Percentiles rank a stretch among this genome's conserved stretches.
These are phyloP conservation scores for Cicer judaicum DNA, from an alignment of 306 rosid species.

Conservation along the genomic window DNA sequence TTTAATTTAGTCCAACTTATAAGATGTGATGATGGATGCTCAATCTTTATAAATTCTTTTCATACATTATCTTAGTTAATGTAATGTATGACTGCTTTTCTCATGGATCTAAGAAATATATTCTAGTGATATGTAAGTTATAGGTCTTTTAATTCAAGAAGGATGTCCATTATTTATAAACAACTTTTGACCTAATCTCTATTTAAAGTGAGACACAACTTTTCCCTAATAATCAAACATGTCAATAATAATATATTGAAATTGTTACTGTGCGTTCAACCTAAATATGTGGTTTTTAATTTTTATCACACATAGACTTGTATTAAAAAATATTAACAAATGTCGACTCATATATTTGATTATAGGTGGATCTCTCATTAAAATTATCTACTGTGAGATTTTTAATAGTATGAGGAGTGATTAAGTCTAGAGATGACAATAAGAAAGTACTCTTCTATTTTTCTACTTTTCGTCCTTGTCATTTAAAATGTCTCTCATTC, in stretches of 20 bases:
- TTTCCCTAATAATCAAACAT: background rate
- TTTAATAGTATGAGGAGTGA: background rate
- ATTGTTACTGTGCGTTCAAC: background rate
- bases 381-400: background rate
- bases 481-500: too few species aligned
- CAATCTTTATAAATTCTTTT: background rate
- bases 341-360: accelerated
- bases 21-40: background rate
- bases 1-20: background rate
- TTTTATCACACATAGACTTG: background rate
- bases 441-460: too few species aligned
- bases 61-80: background rate
- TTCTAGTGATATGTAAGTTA: background rate
- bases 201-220: background rate
- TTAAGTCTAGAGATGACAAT: too few species aligned
- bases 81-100: background rate
- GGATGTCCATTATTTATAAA: background rate
- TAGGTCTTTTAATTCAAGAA: too few species aligned
- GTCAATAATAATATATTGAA: background rate
- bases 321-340: background rate
- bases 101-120: background rate
- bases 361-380: background rate
- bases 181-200: background rate
- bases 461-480: too few species aligned
- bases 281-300: background rate